phyloP scores from a whole-genome alignment of 2,329 filamentous ascomycete genomes.

The Graphilbum fragrans region DNA sequence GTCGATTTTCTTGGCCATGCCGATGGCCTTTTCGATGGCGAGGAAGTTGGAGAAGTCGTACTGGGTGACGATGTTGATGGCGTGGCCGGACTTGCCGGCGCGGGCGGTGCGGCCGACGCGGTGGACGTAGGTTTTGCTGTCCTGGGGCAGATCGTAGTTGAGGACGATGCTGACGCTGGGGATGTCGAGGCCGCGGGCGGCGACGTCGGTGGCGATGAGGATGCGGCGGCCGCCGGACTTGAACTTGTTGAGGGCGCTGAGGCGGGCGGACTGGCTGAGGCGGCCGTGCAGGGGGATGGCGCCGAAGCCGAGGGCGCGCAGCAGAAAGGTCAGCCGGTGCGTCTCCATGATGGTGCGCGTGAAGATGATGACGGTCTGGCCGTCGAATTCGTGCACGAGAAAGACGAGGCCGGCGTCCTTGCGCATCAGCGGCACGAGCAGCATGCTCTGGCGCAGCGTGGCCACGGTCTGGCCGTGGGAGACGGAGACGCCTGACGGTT shows the following conservation, averaged over 20 bases:
- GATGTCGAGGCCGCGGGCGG: conserved; percentile 83
- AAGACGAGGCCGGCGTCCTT: conserved; percentile 88
- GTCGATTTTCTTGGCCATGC: conserved; percentile 50
- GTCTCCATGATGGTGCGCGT: conserved; percentile 86
- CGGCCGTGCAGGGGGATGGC: conserved; percentile 91
- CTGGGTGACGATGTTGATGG: conserved; percentile 72
- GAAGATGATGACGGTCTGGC: conserved; percentile 84
- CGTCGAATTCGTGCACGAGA: conserved; percentile 73
- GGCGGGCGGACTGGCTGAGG: conserved; percentile 72
- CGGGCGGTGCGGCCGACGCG: conserved; percentile 79
- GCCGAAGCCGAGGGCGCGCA: conserved; percentile 74
- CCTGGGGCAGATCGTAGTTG: conserved; percentile 73
- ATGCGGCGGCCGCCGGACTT: conserved; percentile 69
- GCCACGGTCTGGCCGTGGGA: conserved; percentile 77
- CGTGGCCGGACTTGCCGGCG: conserved; percentile 73
- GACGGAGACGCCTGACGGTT: conserved; percentile 58
- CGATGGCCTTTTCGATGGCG: conserved; percentile 72
- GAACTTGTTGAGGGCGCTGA: conserved; percentile 88
- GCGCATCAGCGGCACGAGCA: conserved; percentile 74
- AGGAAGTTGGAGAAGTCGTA: conserved; percentile 75
- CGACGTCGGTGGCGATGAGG: conserved; percentile 87
- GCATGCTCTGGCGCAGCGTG: conserved; percentile 73
- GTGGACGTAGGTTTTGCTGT: conserved; percentile 86
- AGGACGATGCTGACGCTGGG: conserved; percentile 79
- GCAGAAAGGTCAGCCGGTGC: conserved; percentile 70